Percentiles rank a stretch among this genome's conserved stretches.
These are phyloP conservation scores for Candida mesenterica DNA, from an alignment of 1,139 yeast species.

Conservation along the genomic window DNA sequence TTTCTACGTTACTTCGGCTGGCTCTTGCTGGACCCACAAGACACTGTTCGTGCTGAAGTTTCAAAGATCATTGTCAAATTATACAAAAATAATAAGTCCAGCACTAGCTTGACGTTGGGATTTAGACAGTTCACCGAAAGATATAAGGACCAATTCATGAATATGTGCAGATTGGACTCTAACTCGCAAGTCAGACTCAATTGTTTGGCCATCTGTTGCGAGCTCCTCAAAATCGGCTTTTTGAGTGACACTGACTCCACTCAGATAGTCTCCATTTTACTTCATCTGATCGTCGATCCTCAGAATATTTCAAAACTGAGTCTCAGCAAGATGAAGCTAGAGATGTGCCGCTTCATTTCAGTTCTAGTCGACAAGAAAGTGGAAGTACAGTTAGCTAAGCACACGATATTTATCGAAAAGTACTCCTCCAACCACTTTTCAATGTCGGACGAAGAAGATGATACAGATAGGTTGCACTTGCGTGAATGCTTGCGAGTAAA, in stretches of 20 bases:
- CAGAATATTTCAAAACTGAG: conserved; percentile 10
- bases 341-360: conserved; percentile 31
- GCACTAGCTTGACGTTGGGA: conserved; percentile 32
- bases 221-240: conserved; percentile 59
- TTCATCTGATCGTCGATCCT: conserved; percentile 31
- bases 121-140: conserved; percentile 72
- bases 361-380: conserved; percentile 19
- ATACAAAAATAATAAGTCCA: conserved; percentile 27
- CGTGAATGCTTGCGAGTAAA: conserved; percentile 16
- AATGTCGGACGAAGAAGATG: conserved; percentile 15
- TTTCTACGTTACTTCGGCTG: conserved; percentile 80
- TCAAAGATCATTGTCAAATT: conserved; percentile 54
- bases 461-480: conserved; percentile 10
- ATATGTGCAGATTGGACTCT: conserved; percentile 45
- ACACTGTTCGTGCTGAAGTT: conserved; percentile 64
- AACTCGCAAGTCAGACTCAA: conserved; percentile 49
- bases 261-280: conserved; percentile 42
- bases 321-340: conserved; percentile 27
- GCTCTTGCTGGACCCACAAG: conserved; percentile 71
- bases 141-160: conserved; percentile 62
- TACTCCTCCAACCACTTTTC: conserved; percentile 19
- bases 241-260: conserved; percentile 56
- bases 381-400: conserved; percentile 17
- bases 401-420: conserved; percentile 20
- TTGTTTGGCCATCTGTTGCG: conserved; percentile 54